A percentile compares a stretch with the other conserved stretches of the same genome.
Evolutionary conservation across 2,329 filamentous ascomycete genomes (phyloP).

Genomic region (Monosporascus cannonballus): DNA sequence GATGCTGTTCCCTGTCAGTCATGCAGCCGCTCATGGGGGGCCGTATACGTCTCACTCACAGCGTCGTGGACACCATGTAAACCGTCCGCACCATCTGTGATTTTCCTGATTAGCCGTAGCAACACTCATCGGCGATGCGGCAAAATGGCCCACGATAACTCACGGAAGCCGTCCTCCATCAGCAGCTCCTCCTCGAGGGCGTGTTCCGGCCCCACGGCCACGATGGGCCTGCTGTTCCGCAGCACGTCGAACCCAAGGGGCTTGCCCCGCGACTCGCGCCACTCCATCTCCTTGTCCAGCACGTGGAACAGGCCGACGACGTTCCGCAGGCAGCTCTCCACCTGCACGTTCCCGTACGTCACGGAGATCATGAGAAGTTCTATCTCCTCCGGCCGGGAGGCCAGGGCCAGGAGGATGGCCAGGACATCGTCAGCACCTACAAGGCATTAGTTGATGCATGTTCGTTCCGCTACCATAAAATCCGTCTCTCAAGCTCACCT

Average conservation of each 20-base stretch:
- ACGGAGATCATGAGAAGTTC: slow-evolving; percentile 81
- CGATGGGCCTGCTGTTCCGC: slow-evolving; percentile 67
- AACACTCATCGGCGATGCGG: neutral
- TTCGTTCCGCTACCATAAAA: neutral
- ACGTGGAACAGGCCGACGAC: slow-evolving; percentile 87
- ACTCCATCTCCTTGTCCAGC: slow-evolving; percentile 80
- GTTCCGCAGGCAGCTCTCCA: slow-evolving; percentile 83
- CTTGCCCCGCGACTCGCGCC: slow-evolving; percentile 65
- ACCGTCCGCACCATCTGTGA: slow-evolving; percentile 66
- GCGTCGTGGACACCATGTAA: slow-evolving; percentile 67
- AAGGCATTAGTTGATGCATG: slow-evolving; percentile 2
- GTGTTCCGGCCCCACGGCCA: slow-evolving; percentile 81
- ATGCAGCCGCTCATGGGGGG: neutral
- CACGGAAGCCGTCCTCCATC: slow-evolving; percentile 83
- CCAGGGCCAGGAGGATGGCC: slow-evolving; percentile 80
- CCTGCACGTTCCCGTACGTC: slow-evolving; percentile 89
- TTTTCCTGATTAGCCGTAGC: slow-evolving; percentile 4
- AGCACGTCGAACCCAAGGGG: slow-evolving; percentile 68
- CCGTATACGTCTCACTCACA: slow-evolving; percentile 27
- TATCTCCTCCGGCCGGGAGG: slow-evolving; percentile 74
- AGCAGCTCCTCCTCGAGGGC: slow-evolving; percentile 78
- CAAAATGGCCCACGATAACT: slow-evolving; percentile 24
- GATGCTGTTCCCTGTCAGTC: slow-evolving; percentile 43
- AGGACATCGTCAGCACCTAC: slow-evolving; percentile 84
- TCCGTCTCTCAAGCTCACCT: slow-evolving; percentile 38